phyloP scores from a whole-genome alignment of 106 monocot species.

The Vanilla planifolia region DNA sequence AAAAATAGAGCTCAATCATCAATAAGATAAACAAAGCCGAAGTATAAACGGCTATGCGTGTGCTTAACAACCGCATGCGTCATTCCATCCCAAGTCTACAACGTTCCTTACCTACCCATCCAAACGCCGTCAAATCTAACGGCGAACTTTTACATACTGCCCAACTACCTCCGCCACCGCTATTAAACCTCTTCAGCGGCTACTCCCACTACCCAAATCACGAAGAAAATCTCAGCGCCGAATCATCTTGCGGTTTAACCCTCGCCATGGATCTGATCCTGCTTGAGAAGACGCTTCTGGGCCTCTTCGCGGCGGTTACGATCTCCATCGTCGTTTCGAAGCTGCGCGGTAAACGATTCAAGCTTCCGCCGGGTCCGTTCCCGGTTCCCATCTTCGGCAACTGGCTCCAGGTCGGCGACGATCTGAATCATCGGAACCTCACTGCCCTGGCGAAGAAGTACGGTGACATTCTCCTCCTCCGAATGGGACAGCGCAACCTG shows the following conservation, averaged over 20 bases:
- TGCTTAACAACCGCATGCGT: not conserved
- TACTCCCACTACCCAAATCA: not conserved
- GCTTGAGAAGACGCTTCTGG: slow-evolving; percentile 40
- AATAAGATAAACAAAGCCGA: too few relatives aligned
- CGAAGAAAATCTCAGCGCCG: not conserved
- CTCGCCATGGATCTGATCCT: slow-evolving; percentile 35
- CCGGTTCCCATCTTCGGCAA: slow-evolving; percentile 53
- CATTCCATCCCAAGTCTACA: too few relatives aligned
- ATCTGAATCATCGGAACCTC: slow-evolving; percentile 49
- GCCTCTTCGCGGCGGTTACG: slow-evolving; percentile 30
- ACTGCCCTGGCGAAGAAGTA: slow-evolving; percentile 25
- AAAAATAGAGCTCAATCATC: too few relatives aligned
- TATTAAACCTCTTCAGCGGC: not conserved
- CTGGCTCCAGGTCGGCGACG: slow-evolving; percentile 59
- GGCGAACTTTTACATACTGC: not conserved
- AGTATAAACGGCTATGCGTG: too few relatives aligned
- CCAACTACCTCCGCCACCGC: not conserved
- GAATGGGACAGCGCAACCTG: slow-evolving; percentile 44
- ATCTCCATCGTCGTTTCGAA: slow-evolving; percentile 30
- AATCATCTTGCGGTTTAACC: not conserved
- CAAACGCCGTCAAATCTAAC: not conserved
- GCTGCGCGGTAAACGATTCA: slow-evolving; percentile 19
- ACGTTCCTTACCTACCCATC: not conserved
- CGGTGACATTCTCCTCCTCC: slow-evolving; percentile 45
- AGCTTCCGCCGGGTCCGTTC: slow-evolving; percentile 40